A percentile compares a stretch with the other conserved stretches of the same genome.
These are phyloP conservation scores for Ophiostoma tasmaniense DNA, from an alignment of 2,329 filamentous ascomycete species.

Conservation along the genomic window DNA sequence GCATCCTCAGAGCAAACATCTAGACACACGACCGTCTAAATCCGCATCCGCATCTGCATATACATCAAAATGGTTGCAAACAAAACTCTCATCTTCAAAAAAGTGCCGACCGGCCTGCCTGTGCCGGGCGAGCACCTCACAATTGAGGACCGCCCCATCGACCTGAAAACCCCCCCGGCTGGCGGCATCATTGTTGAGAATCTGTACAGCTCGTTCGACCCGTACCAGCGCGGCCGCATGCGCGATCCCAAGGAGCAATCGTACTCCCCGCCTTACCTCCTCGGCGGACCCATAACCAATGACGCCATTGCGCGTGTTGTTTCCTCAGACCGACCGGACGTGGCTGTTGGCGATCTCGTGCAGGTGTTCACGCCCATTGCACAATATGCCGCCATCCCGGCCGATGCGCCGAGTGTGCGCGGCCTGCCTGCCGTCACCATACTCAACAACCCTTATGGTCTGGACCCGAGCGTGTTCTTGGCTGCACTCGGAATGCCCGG, in stretches of 20 bases:
- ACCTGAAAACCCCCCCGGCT: slow-evolving; percentile 50
- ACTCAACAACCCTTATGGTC: slow-evolving; percentile 58
- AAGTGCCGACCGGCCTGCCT: slow-evolving; percentile 57
- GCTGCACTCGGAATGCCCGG: slow-evolving; percentile 51
- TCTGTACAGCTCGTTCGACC: slow-evolving; percentile 70
- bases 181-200: slow-evolving; percentile 63
- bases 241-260: slow-evolving; percentile 55
- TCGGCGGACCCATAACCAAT: slow-evolving; percentile 58
- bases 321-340: slow-evolving; percentile 53
- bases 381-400: slow-evolving; percentile 55
- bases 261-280: slow-evolving; percentile 54
- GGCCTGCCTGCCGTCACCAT: slow-evolving; percentile 54
- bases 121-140: slow-evolving; percentile 61
- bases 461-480: slow-evolving; percentile 60
- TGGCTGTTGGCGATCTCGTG: slow-evolving; percentile 60
- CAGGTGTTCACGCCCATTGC: slow-evolving; percentile 50
- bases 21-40: too few species aligned
- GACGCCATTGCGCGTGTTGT: slow-evolving; percentile 58
- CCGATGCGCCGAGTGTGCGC: slow-evolving; percentile 28
- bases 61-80: slow-evolving; percentile 35
- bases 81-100: slow-evolving; percentile 68
- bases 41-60: neutral
- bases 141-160: slow-evolving; percentile 59
- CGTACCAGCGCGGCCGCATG: slow-evolving; percentile 78
- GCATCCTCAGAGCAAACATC: neutral